Evolutionary conservation across 768 basidiomycete species (phyloP).

Genomic region (Podaxis mareebaensis): DNA sequence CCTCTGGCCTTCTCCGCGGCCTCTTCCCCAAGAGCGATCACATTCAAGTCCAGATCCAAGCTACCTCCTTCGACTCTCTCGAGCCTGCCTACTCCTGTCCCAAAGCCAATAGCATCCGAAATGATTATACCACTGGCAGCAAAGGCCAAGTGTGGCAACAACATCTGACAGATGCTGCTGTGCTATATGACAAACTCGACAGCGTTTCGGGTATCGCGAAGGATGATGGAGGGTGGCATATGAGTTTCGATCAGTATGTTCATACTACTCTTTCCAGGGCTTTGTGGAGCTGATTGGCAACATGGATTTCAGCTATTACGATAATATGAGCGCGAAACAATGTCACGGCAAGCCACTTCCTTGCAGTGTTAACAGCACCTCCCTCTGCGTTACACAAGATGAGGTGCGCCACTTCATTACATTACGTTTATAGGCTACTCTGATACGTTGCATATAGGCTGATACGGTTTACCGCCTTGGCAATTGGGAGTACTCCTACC

Average conservation of each 20-base stretch:
- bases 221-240: constrained; percentile 49
- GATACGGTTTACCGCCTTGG: constrained; percentile 55
- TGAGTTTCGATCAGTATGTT: constrained; percentile 50
- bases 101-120: constrained; percentile 33
- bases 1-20: constrained; percentile 44
- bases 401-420: constrained; percentile 27
- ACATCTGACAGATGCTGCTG: constrained; percentile 38
- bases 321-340: constrained; percentile 51
- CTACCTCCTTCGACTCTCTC: constrained; percentile 44
- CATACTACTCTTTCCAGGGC: not conserved
- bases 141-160: constrained; percentile 39
- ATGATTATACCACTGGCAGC: constrained; percentile 38
- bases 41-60: constrained; percentile 38
- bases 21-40: constrained; percentile 41
- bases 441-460: constrained; percentile 30
- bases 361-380: constrained; percentile 45
- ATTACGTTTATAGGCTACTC: not conserved
- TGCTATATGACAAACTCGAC: constrained; percentile 44
- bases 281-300: not conserved
- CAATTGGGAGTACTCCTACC: constrained; percentile 62
- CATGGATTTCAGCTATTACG: constrained; percentile 41
- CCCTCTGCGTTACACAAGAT: constrained; percentile 43
- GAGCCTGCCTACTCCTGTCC: constrained; percentile 47
- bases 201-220: constrained; percentile 40
- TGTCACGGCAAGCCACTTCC: constrained; percentile 48